These are phyloP conservation scores for Bruguiera hainesii DNA, from an alignment of 441 rosid species.

Conservation along the genomic window DNA sequence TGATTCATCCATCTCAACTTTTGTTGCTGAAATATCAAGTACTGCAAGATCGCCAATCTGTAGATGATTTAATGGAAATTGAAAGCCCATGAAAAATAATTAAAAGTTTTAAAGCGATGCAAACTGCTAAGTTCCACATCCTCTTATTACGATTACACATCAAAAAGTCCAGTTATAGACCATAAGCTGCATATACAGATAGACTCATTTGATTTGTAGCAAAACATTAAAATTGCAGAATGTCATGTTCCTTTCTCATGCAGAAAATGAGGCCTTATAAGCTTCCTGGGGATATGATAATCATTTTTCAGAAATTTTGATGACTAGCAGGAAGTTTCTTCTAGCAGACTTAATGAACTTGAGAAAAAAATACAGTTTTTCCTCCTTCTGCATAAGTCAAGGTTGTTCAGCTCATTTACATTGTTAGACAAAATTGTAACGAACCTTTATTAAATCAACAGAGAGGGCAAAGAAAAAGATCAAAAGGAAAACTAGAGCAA, in stretches of 20 bases:
- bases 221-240: neutral
- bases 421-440: neutral
- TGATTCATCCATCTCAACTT: conserved; percentile 52
- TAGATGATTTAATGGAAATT: conserved; percentile 17
- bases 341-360: too few species aligned
- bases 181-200: neutral
- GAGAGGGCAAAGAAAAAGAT: neutral
- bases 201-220: neutral
- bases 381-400: too few species aligned
- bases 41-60: conserved; percentile 88
- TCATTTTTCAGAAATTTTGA: too few species aligned
- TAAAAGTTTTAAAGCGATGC: neutral
- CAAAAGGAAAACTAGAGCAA: conserved; percentile 10
- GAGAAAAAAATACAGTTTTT: too few species aligned
- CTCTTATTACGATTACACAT: neutral
- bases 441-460: conserved; percentile 3
- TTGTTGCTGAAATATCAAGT: conserved; percentile 81
- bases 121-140: neutral
- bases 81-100: neutral
- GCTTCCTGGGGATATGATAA: neutral
- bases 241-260: neutral
- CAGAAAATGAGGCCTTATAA: neutral
- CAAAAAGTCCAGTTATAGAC: neutral
- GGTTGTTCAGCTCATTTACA: too few species aligned
- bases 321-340: too few species aligned